Percentiles rank a stretch among this genome's conserved stretches.
Conservation (phyloP, 2,329 filamentous ascomycete genomes). For the Xylaria sp. region DNA sequence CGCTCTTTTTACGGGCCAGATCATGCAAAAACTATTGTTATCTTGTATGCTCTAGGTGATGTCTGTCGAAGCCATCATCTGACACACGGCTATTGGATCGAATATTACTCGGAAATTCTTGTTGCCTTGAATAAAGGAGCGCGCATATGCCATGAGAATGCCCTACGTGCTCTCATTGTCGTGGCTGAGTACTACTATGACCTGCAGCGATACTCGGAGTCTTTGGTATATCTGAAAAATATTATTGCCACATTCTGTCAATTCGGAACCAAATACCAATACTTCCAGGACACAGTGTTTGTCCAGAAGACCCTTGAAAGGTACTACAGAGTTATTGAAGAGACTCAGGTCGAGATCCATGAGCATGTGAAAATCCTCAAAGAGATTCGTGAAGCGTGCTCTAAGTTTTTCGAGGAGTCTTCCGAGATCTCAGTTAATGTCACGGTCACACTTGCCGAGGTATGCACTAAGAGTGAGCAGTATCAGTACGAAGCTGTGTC, state of each 20-base stretch:
- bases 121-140: conserved; percentile 20
- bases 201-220: conserved; percentile 24
- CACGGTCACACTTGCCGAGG: conserved; percentile 22
- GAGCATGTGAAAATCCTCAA: conserved; percentile 24
- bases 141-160: conserved; percentile 22
- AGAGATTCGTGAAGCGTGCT: conserved; percentile 23
- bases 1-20: conserved; percentile 25
- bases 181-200: conserved; percentile 28
- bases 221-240: conserved; percentile 22
- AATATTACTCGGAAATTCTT: conserved; percentile 27
- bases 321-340: conserved; percentile 26
- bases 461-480: conserved; percentile 27
- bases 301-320: conserved; percentile 25
- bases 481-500: conserved; percentile 27
- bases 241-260: conserved; percentile 27
- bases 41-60: conserved; percentile 25
- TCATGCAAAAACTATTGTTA: conserved; percentile 18
- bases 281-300: conserved; percentile 19
- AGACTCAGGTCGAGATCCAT: conserved; percentile 26
- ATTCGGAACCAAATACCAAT: conserved; percentile 26
- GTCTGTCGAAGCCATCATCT: conserved; percentile 23
- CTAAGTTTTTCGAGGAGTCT: conserved; percentile 23
- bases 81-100: conserved; percentile 28
- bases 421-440: conserved; percentile 22
- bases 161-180: conserved; percentile 23